Base-by-base conservation (phyloP, 2,329 filamentous ascomycete species). In the Pestalotiopsis sp. region DNA sequence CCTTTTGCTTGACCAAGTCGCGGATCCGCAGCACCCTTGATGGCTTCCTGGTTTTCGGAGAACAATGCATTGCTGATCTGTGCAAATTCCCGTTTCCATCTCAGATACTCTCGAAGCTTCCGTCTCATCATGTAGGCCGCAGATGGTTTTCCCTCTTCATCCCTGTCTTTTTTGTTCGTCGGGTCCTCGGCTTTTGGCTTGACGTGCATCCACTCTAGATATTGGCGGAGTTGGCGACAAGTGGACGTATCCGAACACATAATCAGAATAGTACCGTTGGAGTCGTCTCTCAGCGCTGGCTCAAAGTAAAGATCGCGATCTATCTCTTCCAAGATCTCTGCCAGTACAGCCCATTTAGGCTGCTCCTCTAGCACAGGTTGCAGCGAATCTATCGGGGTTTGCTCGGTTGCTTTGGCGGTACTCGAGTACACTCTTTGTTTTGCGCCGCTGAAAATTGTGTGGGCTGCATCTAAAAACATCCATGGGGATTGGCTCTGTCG, bases 401-500 rank as follows among this genome's bases (percentile, higher is more conserved):
- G 79, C 59, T 79, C 82, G 20, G 83, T 83, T 4, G 86, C 82
- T 63, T 86, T 89, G 38, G 90, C 87, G 67, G 84, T 89, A 58
- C 93, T 87, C 9, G 92, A 90, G 76, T 98, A 99, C 4, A 98
- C 95, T 72, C 96, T 87, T 68, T 91, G 89, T 78, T 94, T 96
- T 1, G 96, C 94, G 3, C 93, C 94, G 70, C 95, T 92, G 73
- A 99, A 98, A 13, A 99, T 94, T 17, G 93, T 95, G 79, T 98
- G 93, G 0, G 96, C 95, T 27, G 95, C 95, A 79, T 98, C 96
- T 4, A 98, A 87, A 74, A 98, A 98, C 39, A 99, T 85, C 96
- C 96, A 99, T 0, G 96, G 96, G 0, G 95, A 97, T 75, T 97
- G 94, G 41, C 91, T 95, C 76, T 97, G 93, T 71, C 91, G 90